A percentile compares a stretch with the other conserved stretches of the same genome.
These are phyloP conservation scores for Beauveria asiatica DNA, from an alignment of 2,329 filamentous ascomycete species.

Conservation along the genomic window DNA sequence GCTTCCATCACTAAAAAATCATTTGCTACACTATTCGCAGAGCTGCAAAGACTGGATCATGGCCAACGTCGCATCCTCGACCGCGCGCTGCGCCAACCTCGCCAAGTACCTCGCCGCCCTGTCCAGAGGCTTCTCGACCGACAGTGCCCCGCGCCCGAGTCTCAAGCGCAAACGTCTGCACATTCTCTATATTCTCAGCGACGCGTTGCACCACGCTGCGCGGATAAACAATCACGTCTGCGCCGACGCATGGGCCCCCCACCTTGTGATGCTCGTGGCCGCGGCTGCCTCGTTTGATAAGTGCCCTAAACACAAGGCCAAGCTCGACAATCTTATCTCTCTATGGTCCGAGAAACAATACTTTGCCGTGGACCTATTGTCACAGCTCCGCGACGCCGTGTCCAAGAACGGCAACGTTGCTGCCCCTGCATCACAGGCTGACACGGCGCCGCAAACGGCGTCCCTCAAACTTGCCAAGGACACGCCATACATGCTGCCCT, in stretches of 20 bases:
- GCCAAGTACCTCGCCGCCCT: slow-evolving; percentile 69
- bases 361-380: slow-evolving; percentile 44
- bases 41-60: slow-evolving; percentile 83
- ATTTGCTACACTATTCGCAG: slow-evolving; percentile 41
- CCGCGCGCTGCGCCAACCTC: slow-evolving; percentile 55
- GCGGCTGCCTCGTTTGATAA: slow-evolving; percentile 48
- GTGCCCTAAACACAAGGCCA: slow-evolving; percentile 56
- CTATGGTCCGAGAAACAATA: slow-evolving; percentile 65
- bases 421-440: slow-evolving; percentile 2
- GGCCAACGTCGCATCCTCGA: slow-evolving; percentile 60
- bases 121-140: slow-evolving; percentile 35
- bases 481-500: slow-evolving; percentile 61
- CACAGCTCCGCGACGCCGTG: slow-evolving; percentile 51
- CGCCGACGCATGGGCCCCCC: slow-evolving; percentile 46
- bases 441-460: slow-evolving; percentile 15
- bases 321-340: slow-evolving; percentile 54
- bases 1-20: slow-evolving; percentile 3
- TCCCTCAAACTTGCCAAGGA: slow-evolving; percentile 39
- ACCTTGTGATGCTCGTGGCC: slow-evolving; percentile 54
- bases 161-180: slow-evolving; percentile 63
- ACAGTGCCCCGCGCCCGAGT: slow-evolving; percentile 35
- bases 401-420: slow-evolving; percentile 20
- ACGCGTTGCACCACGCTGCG: slow-evolving; percentile 63
- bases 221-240: slow-evolving; percentile 44
- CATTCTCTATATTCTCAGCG: slow-evolving; percentile 69